A percentile compares a stretch with the other conserved stretches of the same genome.
Evolutionary conservation across 306 rosid genomes (phyloP).

Genomic region (Ochetophila trinervis): DNA sequence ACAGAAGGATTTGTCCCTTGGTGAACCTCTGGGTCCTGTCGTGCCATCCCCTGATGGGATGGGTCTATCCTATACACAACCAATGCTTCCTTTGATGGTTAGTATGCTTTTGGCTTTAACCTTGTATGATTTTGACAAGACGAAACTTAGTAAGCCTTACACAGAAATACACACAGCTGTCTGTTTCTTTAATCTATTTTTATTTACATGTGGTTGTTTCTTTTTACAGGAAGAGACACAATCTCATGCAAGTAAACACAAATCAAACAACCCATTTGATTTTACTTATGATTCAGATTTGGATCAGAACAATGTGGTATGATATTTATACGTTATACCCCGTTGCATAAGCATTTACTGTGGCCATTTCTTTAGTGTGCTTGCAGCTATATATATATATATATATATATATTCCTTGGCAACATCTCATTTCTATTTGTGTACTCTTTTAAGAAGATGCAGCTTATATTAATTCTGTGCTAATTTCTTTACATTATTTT

Average conservation of each 20-base stretch:
- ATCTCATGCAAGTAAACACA: slow-evolving; percentile 27
- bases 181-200: not conserved
- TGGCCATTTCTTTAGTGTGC: too few relatives aligned
- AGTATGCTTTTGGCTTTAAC: slow-evolving; percentile 31
- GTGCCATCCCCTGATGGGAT: slow-evolving; percentile 22
- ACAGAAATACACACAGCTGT: too few relatives aligned
- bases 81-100: slow-evolving; percentile 40
- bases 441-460: too few relatives aligned
- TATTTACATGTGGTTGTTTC: slow-evolving; percentile 15
- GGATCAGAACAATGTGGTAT: slow-evolving; percentile 57
- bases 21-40: slow-evolving; percentile 28
- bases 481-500: too few relatives aligned
- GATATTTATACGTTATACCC: not conserved
- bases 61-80: slow-evolving; percentile 29
- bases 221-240: slow-evolving; percentile 51
- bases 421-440: too few relatives aligned
- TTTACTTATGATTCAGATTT: slow-evolving; percentile 46
- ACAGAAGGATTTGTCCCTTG: slow-evolving; percentile 22
- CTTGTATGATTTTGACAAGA: slow-evolving; percentile 14
- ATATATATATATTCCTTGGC: too few relatives aligned
- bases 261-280: slow-evolving; percentile 70
- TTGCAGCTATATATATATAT: too few relatives aligned
- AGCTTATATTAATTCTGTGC: too few relatives aligned
- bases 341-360: too few relatives aligned
- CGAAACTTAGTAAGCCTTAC: slow-evolving; percentile 3